Evolutionary conservation across 2,329 filamentous ascomycete species (phyloP).

Genomic region (Botryotinia globosa): DNA sequence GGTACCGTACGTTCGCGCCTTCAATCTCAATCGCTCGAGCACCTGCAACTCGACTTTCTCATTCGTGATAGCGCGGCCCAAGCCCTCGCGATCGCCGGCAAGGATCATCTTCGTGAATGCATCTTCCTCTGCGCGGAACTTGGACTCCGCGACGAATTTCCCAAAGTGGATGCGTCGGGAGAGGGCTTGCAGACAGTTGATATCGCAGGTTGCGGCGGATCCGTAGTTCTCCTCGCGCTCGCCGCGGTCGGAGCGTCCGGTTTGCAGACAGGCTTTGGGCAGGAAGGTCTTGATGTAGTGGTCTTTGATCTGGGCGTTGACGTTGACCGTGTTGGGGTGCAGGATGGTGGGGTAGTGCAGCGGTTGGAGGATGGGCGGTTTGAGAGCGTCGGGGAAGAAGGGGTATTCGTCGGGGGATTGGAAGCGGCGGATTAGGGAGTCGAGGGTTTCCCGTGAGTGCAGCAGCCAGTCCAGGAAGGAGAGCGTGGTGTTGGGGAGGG

Average conservation of each 20-base stretch:
- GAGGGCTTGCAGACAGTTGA: slow-evolving; percentile 83
- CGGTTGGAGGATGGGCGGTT: slow-evolving; percentile 79
- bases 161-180: slow-evolving; percentile 94
- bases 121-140: slow-evolving; percentile 82
- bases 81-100: slow-evolving; percentile 72
- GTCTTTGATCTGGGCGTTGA: slow-evolving; percentile 82
- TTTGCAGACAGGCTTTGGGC: slow-evolving; percentile 76
- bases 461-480: slow-evolving; percentile 96
- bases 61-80: slow-evolving; percentile 89
- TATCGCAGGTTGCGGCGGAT: slow-evolving; percentile 85
- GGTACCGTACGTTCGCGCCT: slow-evolving; percentile 89
- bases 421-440: slow-evolving; percentile 91
- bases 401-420: slow-evolving; percentile 96
- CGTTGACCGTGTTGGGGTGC: slow-evolving; percentile 83
- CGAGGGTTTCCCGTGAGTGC: slow-evolving; percentile 81
- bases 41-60: slow-evolving; percentile 86
- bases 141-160: slow-evolving; percentile 96
- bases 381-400: slow-evolving; percentile 83
- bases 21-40: slow-evolving; percentile 78
- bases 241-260: slow-evolving; percentile 73
- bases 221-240: slow-evolving; percentile 95
- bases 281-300: slow-evolving; percentile 83
- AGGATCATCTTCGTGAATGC: slow-evolving; percentile 80
- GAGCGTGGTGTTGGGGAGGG: slow-evolving; percentile 68
- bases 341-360: slow-evolving; percentile 86